Base-by-base conservation (phyloP, 2,329 filamentous ascomycete species). In the Pestalotiopsis sp. region DNA sequence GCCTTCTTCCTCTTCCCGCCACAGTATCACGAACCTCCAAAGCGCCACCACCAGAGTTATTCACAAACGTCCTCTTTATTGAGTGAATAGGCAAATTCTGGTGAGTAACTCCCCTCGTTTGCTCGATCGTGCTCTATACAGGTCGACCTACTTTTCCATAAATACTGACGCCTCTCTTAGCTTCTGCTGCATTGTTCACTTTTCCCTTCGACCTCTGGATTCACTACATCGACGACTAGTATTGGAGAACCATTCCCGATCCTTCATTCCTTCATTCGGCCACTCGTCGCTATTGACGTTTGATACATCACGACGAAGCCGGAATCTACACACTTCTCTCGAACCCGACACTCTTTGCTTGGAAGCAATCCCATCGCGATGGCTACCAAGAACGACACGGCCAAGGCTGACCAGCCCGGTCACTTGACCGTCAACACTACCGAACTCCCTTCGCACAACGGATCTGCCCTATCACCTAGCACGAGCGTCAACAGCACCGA, bases 391-490 rank as follows among this genome's bases (percentile, higher is more conserved):
- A 38, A 11, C 4, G 58, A 17, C 27, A 27, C 38, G 25, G 63
- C 66, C 17, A 71, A 66, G 56, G 63, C 62, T 5, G n/a, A 36
- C 9, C 52, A 59, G 65, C 52, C 65, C 14, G 56, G 65, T 38
- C 63, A 57, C 13, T 52, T 66, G 65, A 64, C 45, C n/a, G 66
- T 67, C 13, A 45, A 65, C 49, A 57, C 73, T 67, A 67, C 68
- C 73, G 69, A 75, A 66, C 20, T 69, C 74, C n/a, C 70, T 69
- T 39, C 73, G 66, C 71, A 72, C 23, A 49, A 67, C 25, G 65
- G 65, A n/a, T 11, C 56, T 27, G n/a, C 59, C 17, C 69, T 74
- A 5, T 71, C 67, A 25, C 69, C 68, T 23, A 66, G 57, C 52
- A 52, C 64, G 25, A 66, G 69, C 49, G 23, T 61, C 36, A 61